Percentiles rank a stretch among this genome's conserved stretches.
phyloP scores from a whole-genome alignment of 345 rosid species.

The Salix purpurea region DNA sequence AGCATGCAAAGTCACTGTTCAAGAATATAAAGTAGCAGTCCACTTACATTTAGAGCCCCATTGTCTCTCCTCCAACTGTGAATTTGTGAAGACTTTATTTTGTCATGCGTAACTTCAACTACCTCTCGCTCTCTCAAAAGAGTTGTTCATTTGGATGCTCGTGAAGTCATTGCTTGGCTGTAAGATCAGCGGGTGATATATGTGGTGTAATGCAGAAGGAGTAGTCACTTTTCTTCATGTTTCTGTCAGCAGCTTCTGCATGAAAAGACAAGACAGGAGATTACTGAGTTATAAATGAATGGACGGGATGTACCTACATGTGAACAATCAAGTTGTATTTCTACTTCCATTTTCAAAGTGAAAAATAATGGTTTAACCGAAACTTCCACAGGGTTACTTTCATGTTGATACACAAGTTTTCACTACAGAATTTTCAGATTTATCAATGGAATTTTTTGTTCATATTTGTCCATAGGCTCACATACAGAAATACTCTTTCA shows the following conservation, averaged over 20 bases:
- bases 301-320: not conserved
- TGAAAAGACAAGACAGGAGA: not conserved
- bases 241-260: too few species aligned
- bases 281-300: not conserved
- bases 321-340: not conserved
- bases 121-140: not conserved
- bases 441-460: too few species aligned
- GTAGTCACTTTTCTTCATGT: not conserved
- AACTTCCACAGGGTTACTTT: not conserved
- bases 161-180: not conserved
- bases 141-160: not conserved
- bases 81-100: not conserved
- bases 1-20: not conserved
- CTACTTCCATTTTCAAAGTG: not conserved
- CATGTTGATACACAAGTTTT: not conserved
- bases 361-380: not conserved
- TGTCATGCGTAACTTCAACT: not conserved
- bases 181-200: not conserved
- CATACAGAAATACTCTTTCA: too few species aligned
- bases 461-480: too few species aligned
- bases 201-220: too few species aligned
- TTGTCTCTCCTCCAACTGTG: not conserved
- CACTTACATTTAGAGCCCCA: not conserved
- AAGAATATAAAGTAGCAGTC: not conserved
- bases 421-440: too few species aligned